These are phyloP conservation scores for Irpex lacteus DNA, from an alignment of 1,284 basidiomycete genomes.

Conservation along the genomic window DNA sequence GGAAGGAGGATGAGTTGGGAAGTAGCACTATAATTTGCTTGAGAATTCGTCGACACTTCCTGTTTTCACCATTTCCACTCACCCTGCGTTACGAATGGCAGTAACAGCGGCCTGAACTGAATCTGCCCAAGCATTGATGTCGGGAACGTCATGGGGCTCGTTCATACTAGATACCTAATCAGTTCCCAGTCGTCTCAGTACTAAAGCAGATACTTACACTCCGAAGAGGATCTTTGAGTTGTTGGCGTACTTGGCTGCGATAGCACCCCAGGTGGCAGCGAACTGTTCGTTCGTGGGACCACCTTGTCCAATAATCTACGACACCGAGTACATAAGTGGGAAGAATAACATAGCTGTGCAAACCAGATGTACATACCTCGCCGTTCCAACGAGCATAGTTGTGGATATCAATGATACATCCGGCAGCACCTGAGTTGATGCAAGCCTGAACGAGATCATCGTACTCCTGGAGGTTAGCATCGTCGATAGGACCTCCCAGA, in stretches of 20 bases:
- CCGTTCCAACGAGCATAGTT: conserved; percentile 56
- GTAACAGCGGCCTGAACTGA: conserved; percentile 54
- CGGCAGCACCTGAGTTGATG: conserved; percentile 36
- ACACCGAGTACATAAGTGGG: too few species aligned
- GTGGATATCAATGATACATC: conserved; percentile 56
- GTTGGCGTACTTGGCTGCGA: conserved; percentile 51
- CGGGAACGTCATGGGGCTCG: conserved; percentile 50
- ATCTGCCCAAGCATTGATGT: conserved; percentile 42
- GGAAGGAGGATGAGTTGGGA: conserved; percentile 53
- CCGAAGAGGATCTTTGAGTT: conserved; percentile 53
- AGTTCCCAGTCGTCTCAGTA: background rate
- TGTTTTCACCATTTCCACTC: background rate
- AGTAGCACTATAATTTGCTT: conserved; percentile 34
- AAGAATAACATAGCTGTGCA: too few species aligned
- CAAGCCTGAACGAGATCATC: conserved; percentile 49
- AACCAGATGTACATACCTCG: conserved; percentile 25
- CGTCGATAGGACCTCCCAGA: conserved; percentile 41
- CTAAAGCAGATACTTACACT: conserved; percentile 32
- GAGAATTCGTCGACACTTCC: background rate
- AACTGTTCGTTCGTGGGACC: conserved; percentile 56
- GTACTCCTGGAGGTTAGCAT: conserved; percentile 46
- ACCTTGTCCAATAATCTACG: conserved; percentile 56
- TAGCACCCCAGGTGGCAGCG: conserved; percentile 48
- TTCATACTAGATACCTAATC: conserved; percentile 40
- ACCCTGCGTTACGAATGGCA: conserved; percentile 50